A percentile compares a stretch with the other conserved stretches of the same genome.
Conservation (phyloP, 495 filamentous ascomycete genomes). For the Aspergillus haitiensis region DNA sequence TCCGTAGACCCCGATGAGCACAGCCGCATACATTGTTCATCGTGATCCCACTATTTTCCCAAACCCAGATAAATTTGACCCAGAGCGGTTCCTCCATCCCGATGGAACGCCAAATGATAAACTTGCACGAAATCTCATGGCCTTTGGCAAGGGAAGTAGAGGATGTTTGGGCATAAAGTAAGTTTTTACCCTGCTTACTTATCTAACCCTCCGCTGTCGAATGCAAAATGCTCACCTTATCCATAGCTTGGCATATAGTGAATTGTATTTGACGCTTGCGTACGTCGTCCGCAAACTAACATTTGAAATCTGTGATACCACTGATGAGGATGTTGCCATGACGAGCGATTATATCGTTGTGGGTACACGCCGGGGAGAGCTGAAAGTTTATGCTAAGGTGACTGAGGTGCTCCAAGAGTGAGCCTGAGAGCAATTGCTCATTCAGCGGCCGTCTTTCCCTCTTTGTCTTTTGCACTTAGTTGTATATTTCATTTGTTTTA, state of each 20-base stretch:
- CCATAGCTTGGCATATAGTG: conserved; percentile 10
- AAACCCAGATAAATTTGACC: conserved; percentile 39
- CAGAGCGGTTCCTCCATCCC: conserved; percentile 42
- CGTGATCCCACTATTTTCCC: conserved; percentile 44
- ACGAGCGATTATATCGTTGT: not conserved
- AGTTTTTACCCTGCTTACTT: not conserved
- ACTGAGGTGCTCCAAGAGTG: not conserved
- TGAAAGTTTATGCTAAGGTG: conserved; percentile 4
- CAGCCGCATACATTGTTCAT: conserved; percentile 40
- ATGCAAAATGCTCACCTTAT: not conserved
- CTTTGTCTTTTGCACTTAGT: too few species aligned
- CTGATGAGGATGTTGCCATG: not conserved
- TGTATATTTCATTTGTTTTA: too few species aligned
- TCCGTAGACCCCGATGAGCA: conserved; percentile 41
- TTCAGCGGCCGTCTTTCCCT: too few species aligned
- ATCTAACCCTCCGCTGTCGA: not conserved
- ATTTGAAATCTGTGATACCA: conserved; percentile 1
- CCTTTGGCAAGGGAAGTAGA: conserved; percentile 32
- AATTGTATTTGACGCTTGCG: conserved; percentile 10
- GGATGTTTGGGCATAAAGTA: conserved; percentile 33
- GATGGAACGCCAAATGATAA: conserved; percentile 15
- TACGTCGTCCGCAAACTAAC: conserved; percentile 5
- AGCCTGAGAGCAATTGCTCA: not conserved
- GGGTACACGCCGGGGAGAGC: not conserved
- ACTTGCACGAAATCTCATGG: conserved; percentile 30